Evolutionary conservation across 2,329 filamentous ascomycete genomes (phyloP).

Genomic region (Colletotrichum melonis): DNA sequence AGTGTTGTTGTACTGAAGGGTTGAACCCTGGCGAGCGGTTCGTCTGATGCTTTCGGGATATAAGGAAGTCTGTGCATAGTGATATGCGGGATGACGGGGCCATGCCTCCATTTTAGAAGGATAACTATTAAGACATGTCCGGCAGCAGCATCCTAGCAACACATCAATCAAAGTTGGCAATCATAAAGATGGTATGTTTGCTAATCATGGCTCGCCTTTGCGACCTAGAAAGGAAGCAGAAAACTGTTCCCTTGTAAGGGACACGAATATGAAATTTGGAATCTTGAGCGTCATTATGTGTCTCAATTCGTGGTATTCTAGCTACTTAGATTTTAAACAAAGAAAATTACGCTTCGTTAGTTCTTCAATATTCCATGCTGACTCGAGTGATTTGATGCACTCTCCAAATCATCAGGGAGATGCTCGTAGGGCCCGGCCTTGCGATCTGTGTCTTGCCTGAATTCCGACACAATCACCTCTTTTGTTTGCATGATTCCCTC

Average conservation of each 20-base stretch:
- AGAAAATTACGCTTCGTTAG: neutral
- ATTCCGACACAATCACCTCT: slow-evolving; percentile 32
- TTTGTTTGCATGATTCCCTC: slow-evolving; percentile 35
- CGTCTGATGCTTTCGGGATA: neutral
- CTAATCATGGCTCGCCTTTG: neutral
- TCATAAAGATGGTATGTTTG: neutral
- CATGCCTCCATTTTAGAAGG: neutral
- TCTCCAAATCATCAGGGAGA: slow-evolving; percentile 28
- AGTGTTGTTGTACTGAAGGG: too few relatives aligned
- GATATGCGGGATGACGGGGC: neutral
- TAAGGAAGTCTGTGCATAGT: neutral
- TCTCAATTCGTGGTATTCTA: neutral
- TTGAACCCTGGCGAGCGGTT: neutral
- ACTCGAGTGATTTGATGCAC: slow-evolving; percentile 19
- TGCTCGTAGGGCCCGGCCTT: slow-evolving; percentile 21
- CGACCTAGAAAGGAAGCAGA: neutral
- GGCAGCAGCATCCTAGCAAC: neutral
- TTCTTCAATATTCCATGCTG: slow-evolving; percentile 24
- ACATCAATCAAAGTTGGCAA: neutral
- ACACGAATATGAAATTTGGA: neutral
- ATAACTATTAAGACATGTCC: neutral
- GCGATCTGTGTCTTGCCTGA: slow-evolving; percentile 23
- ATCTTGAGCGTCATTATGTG: neutral
- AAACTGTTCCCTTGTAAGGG: neutral
- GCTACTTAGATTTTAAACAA: neutral